Evolutionary conservation across 345 rosid genomes (phyloP), one percentile per base, ranked within the genome.

Genomic region (Bruguiera sexangula): DNA sequence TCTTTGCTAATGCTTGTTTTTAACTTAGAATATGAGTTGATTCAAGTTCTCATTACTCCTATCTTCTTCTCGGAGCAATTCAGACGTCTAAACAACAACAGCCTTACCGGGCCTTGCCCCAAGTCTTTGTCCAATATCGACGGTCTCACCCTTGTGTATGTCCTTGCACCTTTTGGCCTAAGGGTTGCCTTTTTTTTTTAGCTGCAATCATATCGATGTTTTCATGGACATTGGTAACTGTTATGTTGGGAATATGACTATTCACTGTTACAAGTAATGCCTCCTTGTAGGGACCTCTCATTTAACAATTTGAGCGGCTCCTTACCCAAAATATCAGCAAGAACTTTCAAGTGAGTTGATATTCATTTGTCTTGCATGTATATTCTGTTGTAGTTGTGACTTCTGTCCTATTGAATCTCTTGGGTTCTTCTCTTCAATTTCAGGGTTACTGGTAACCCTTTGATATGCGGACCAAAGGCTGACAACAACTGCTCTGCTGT

Each of bases 11-110:
- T 36, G 32, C 15, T 48, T 1, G 6, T 59, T 52, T 65, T 43
- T 43, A 43, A 43, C 5, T 43, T 43, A 43, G 18, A 13, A 43
- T 43, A 13, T 13, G 65, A 18, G 30, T 29, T 73, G 50, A 57
- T 55, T 48, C 63, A 6, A 29, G 50, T 63, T 68, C 59, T 75
- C 59, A 56, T 48, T 13, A 30, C 26, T 26, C 48, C 5, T 53
- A 10, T 72, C 60, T 68, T 75, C 50, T 73, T 69, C 37, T 53
- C 22, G 74, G 82, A 48, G 66, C 57, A 63, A 70, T 63, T 68
- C 84, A 96, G 99, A 86, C 89, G 97, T 76, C 86, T 96, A 78
- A 92, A 96, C 85, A 96, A 96, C 88, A 96, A 96, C 79, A 89
- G 96, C 80, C 96, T 96, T 43, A 51, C 76, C 51, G 98, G 99